Evolutionary conservation across 2,329 filamentous ascomycete species (phyloP).

Genomic region (Graphilbum sp.): DNA sequence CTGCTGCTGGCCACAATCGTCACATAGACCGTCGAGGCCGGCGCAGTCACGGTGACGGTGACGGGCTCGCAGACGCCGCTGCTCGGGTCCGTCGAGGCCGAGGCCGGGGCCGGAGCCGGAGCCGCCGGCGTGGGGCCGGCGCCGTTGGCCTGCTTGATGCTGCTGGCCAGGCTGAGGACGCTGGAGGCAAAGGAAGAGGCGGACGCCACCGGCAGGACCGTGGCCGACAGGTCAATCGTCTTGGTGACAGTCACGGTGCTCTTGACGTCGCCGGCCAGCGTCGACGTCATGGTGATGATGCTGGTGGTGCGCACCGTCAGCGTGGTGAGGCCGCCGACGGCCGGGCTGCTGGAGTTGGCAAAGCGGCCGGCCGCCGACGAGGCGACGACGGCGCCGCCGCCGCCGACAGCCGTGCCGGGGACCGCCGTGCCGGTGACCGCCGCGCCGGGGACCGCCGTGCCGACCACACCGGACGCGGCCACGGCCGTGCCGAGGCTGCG

Average conservation of each 20-base stretch:
- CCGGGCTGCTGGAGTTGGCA: background rate
- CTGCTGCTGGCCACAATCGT: background rate
- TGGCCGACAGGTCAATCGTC: conserved; percentile 20
- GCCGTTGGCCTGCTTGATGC: conserved; percentile 17
- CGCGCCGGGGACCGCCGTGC: background rate
- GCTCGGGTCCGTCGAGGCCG: background rate
- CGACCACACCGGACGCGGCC: background rate
- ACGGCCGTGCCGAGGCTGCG: no score
- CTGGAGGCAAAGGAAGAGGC: conserved; percentile 21
- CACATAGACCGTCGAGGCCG: background rate
- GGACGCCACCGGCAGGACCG: conserved; percentile 25
- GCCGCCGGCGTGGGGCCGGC: conserved; percentile 21
- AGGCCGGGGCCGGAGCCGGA: conserved; percentile 13
- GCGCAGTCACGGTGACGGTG: background rate
- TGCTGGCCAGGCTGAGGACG: conserved; percentile 15
- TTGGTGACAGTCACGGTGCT: conserved; percentile 21
- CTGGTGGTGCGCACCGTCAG: conserved; percentile 23
- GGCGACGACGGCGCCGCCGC: background rate
- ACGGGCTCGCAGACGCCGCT: background rate
- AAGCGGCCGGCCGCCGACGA: background rate
- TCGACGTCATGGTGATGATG: conserved; percentile 19
- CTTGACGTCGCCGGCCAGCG: conserved; percentile 15
- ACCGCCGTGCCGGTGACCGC: background rate
- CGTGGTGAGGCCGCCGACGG: conserved; percentile 15
- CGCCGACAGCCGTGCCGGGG: background rate